Evolutionary conservation across 176 grass and related monocot species (phyloP).

Genomic region (Elymus sibiricus): DNA sequence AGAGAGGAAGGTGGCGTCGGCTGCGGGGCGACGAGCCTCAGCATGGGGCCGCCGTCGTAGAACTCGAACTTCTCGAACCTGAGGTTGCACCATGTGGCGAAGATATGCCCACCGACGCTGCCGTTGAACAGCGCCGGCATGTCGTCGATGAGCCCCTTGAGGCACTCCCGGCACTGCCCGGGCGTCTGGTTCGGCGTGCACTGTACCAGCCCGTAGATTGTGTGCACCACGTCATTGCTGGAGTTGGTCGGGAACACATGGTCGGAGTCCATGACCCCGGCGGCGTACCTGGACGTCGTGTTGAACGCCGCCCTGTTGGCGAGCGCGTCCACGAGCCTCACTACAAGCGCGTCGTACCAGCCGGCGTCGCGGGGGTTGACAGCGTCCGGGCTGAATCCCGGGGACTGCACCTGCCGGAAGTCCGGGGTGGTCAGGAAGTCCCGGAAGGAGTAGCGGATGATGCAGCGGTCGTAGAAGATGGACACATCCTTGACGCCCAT

Average conservation of each 20-base stretch:
- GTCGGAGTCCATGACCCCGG: background rate
- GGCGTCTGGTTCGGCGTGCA: slow-evolving; percentile 29
- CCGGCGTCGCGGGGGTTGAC: background rate
- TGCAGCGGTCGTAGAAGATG: slow-evolving; percentile 42
- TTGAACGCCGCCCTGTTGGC: slow-evolving; percentile 20
- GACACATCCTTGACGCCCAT: background rate
- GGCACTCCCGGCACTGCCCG: background rate
- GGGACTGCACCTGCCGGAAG: background rate
- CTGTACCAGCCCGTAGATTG: slow-evolving; percentile 8
- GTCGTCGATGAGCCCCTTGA: background rate
- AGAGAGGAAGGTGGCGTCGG: background rate
- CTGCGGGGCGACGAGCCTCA: background rate
- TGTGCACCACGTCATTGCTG: background rate
- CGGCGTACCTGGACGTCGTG: slow-evolving; percentile 26
- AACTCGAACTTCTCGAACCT: background rate
- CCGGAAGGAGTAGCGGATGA: slow-evolving; percentile 18
- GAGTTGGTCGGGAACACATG: background rate
- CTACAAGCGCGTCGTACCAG: background rate
- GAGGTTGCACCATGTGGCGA: slow-evolving; percentile 6
- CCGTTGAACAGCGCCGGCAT: too few species aligned
- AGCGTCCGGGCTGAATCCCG: background rate
- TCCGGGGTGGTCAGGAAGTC: slow-evolving; percentile 11
- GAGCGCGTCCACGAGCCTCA: background rate
- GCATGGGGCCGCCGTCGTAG: background rate
- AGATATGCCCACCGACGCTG: background rate